Evolutionary conservation across 1,284 basidiomycete species (phyloP), one percentile per base, ranked within the genome.

Genomic region (Apiotrichum sp.): DNA sequence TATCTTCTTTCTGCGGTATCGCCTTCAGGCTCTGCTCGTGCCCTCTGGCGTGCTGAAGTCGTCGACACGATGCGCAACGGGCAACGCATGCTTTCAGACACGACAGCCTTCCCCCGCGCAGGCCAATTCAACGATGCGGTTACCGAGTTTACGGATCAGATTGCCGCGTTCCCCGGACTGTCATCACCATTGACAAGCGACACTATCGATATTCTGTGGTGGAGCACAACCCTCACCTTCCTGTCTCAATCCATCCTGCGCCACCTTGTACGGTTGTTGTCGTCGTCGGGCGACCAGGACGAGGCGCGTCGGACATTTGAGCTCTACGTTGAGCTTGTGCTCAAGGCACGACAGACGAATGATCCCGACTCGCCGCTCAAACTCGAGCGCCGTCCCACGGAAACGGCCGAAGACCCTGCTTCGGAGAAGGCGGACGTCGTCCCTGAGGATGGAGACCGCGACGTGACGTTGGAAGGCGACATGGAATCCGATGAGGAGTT

Each of bases 211-310:
- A 80, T 89, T 13, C 79, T 96, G 1, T 93, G 90, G 87, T 92
- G 90, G 89, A 86, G 89, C 1, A 92, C 89, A 8, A 84, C 86
- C 16, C 81, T 91, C 29, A 96, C 92, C 0, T 95, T 96, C 79
- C 92, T 95, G 68, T 93, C 89, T 1, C 86, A 86, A 62, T 82
- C 84, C 7, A 78, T 95, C 13, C 82, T 89, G 55, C 85, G 91
- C 0, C 88, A 93, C 72, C 85, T 95, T 78, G 83, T 84, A 13
- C 84, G 85, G 1, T 74, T 93, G 0, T 77, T 88, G 7, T 81
- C 84, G 50, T 79, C 85, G 6, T 79, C 82, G 0, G 85, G 85
- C 4, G 85, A 88, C 58, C 72, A 78, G 7, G 68, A 78, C 8
- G 82, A 92, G 31, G 89, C 91, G 1, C 84, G 82, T 62, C 83